Evolutionary conservation across 768 basidiomycete species (phyloP).

Genomic region (Antrodiella citrinella): DNA sequence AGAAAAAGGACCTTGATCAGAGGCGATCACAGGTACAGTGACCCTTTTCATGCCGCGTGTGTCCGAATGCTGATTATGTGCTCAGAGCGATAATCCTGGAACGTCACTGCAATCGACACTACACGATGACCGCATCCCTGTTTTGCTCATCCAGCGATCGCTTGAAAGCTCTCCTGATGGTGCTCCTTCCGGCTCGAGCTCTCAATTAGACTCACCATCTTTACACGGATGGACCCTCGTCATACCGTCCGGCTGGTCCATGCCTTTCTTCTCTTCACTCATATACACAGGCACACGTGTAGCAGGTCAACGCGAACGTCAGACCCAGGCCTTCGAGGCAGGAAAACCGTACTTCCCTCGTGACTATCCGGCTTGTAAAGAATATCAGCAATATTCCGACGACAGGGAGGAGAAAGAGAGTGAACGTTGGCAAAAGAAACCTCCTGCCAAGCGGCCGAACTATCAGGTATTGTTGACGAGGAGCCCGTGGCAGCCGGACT

Average conservation of each 20-base stretch:
- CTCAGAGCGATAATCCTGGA: constrained; percentile 72
- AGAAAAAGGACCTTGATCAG: constrained; percentile 82
- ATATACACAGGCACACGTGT: constrained; percentile 77
- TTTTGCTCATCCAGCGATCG: constrained; percentile 77
- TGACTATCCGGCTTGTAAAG: constrained; percentile 58
- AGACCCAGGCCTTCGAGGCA: constrained; percentile 77
- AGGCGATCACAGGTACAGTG: constrained; percentile 58
- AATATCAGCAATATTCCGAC: constrained; percentile 43
- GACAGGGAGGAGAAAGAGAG: constrained; percentile 46
- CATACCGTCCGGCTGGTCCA: constrained; percentile 83
- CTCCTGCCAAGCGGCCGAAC: constrained; percentile 80
- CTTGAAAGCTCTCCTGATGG: constrained; percentile 33
- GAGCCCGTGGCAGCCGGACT: constrained; percentile 74
- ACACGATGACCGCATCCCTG: constrained; percentile 77
- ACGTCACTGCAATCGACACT: constrained; percentile 54
- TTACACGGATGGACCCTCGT: constrained; percentile 87
- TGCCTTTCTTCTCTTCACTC: constrained; percentile 83
- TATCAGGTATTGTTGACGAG: constrained; percentile 54
- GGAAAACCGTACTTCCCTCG: constrained; percentile 70
- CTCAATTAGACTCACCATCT: constrained; percentile 12
- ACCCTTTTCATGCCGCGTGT: not conserved
- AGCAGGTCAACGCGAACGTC: constrained; percentile 77
- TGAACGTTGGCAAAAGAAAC: constrained; percentile 67
- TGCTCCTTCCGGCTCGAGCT: constrained; percentile 4
- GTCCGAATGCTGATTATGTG: too few species aligned